These are phyloP conservation scores for Euclidium syriacum DNA, from an alignment of 345 rosid genomes.

Conservation along the genomic window DNA sequence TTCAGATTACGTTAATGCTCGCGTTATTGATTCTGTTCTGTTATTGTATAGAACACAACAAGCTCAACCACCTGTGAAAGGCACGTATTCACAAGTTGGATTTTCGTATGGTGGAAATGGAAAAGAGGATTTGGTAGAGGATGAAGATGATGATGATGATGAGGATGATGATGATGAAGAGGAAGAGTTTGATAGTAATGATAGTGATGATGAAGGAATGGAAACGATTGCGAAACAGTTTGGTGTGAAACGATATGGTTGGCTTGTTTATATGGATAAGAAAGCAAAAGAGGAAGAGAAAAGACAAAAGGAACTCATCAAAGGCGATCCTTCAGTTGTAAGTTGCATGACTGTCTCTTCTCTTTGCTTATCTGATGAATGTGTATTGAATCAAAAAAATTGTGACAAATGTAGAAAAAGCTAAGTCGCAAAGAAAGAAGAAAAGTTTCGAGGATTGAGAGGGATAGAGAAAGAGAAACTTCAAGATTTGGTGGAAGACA, in stretches of 20 bases:
- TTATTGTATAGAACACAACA: slow-evolving; percentile 43
- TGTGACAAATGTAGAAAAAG: slow-evolving; percentile 59
- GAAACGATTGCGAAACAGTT: slow-evolving; percentile 86
- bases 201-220: slow-evolving; percentile 93
- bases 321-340: slow-evolving; percentile 97
- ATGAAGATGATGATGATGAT: slow-evolving; percentile 56
- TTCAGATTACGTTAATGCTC: neutral
- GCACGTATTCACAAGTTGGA: slow-evolving; percentile 88
- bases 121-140: slow-evolving; percentile 48
- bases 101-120: slow-evolving; percentile 78
- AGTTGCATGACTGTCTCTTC: slow-evolving; percentile 34
- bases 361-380: neutral
- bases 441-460: slow-evolving; percentile 88
- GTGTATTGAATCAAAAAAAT: slow-evolving; percentile 14
- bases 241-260: slow-evolving; percentile 90
- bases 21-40: neutral
- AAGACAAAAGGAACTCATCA: slow-evolving; percentile 89
- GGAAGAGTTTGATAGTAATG: slow-evolving; percentile 90
- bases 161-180: slow-evolving; percentile 80
- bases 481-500: slow-evolving; percentile 59
- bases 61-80: slow-evolving; percentile 59
- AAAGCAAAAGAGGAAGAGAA: slow-evolving; percentile 90
- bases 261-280: slow-evolving; percentile 98
- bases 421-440: slow-evolving; percentile 97
- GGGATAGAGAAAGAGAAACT: slow-evolving; percentile 88